Percentiles rank a stretch among this genome's conserved stretches.
These are phyloP conservation scores for Porphyra umbilicalis DNA, from an alignment of 31 red algal genomes.

Conservation along the genomic window DNA sequence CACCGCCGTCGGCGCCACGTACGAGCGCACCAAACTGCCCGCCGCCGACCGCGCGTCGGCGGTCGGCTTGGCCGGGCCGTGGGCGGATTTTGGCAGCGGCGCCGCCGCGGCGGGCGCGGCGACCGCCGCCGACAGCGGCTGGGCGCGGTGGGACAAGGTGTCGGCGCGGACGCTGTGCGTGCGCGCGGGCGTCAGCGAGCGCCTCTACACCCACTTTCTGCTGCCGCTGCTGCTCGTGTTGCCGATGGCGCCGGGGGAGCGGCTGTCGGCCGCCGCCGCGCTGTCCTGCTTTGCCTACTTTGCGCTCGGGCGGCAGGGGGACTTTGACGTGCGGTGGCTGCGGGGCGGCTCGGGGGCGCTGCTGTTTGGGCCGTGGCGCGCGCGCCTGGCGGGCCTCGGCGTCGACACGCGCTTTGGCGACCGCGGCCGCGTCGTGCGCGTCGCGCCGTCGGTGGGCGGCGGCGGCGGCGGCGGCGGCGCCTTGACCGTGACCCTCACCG, in stretches of 20 bases:
- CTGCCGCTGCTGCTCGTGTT: slow-evolving; percentile 83
- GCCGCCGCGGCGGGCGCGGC: neutral
- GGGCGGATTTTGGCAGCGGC: slow-evolving; percentile 55
- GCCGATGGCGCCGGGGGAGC: slow-evolving; percentile 64
- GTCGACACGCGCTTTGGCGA: slow-evolving; percentile 20
- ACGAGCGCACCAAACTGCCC: slow-evolving; percentile 36
- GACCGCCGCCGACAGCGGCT: slow-evolving; percentile 16
- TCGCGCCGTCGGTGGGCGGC: slow-evolving; percentile 14
- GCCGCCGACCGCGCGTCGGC: slow-evolving; percentile 46
- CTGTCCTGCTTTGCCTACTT: slow-evolving; percentile 80
- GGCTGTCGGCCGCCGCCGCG: slow-evolving; percentile 57
- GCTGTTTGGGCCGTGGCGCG: slow-evolving; percentile 57
- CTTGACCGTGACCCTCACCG: slow-evolving; percentile 24
- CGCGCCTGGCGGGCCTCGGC: slow-evolving; percentile 21
- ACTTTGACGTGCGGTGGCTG: slow-evolving; percentile 90
- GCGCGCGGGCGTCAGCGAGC: slow-evolving; percentile 46
- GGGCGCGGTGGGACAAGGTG: slow-evolving; percentile 75
- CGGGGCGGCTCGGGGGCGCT: slow-evolving; percentile 65
- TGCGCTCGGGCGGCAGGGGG: slow-evolving; percentile 68
- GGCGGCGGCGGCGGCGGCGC: slow-evolving; percentile 9
- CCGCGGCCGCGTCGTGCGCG: slow-evolving; percentile 43
- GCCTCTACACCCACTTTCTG: slow-evolving; percentile 60
- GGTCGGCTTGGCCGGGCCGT: slow-evolving; percentile 52
- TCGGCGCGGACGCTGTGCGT: slow-evolving; percentile 69
- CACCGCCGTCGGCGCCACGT: slow-evolving; percentile 59